These are phyloP conservation scores for Pseudogymnoascus pannorum DNA, from an alignment of 2,329 filamentous ascomycete species.

Conservation along the genomic window DNA sequence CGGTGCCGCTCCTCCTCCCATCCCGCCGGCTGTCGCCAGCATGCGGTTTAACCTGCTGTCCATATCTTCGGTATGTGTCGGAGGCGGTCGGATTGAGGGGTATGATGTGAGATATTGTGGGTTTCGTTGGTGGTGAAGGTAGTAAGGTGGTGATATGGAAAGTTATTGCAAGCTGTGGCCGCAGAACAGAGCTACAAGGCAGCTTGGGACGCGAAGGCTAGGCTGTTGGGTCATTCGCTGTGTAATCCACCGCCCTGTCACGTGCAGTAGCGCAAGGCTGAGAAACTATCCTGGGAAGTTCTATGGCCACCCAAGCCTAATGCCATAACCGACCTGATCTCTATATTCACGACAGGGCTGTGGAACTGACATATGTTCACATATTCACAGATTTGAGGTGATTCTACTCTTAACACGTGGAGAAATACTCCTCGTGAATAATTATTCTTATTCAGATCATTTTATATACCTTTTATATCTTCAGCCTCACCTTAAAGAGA, in stretches of 20 bases:
- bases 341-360: background rate
- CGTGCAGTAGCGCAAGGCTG: slow-evolving; percentile 7
- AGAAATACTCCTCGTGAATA: background rate
- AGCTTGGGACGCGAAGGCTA: slow-evolving; percentile 9
- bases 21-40: slow-evolving; percentile 67
- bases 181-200: slow-evolving; percentile 10
- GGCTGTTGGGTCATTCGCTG: background rate
- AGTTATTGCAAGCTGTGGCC: background rate
- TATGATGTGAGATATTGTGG: background rate
- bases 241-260: slow-evolving; percentile 8
- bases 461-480: background rate
- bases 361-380: background rate
- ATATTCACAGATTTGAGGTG: background rate
- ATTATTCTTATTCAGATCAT: background rate
- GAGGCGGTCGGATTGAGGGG: slow-evolving; percentile 9
- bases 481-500: background rate
- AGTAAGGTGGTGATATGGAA: background rate
- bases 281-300: background rate
- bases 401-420: background rate
- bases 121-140: background rate
- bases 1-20: slow-evolving; percentile 51
- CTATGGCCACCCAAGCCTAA: background rate
- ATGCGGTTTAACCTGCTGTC: slow-evolving; percentile 79
- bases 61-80: slow-evolving; percentile 44
- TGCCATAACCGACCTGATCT: background rate